These are phyloP conservation scores for Evansstolkia leycettana DNA, from an alignment of 495 filamentous ascomycete genomes.

Conservation along the genomic window DNA sequence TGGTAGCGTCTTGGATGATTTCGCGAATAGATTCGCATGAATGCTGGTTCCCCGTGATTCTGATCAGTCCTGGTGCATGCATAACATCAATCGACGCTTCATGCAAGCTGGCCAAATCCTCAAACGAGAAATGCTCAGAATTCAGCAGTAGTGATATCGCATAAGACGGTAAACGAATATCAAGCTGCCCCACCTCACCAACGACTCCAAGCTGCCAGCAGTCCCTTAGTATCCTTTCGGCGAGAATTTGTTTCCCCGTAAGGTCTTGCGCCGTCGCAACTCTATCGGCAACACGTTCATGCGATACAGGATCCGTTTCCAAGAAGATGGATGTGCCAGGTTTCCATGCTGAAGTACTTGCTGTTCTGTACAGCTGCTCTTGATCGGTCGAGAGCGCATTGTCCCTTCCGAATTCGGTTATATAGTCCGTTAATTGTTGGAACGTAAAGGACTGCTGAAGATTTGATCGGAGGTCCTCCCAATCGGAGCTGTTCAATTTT, in stretches of 20 bases:
- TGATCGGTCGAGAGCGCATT: background rate
- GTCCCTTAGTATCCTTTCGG: slow-evolving; percentile 28
- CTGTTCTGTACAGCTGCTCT: background rate
- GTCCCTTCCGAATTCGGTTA: slow-evolving; percentile 2
- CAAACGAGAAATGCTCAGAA: slow-evolving; percentile 28
- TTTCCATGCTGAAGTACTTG: slow-evolving; percentile 10
- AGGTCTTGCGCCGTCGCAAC: slow-evolving; percentile 7
- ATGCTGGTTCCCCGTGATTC: slow-evolving; percentile 25
- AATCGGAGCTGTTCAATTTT: slow-evolving; percentile 15
- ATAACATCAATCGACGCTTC: slow-evolving; percentile 30
- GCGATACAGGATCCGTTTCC: slow-evolving; percentile 3
- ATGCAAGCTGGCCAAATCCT: slow-evolving; percentile 28
- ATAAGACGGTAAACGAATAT: slow-evolving; percentile 19
- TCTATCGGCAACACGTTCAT: slow-evolving; percentile 4
- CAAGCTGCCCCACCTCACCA: slow-evolving; percentile 30
- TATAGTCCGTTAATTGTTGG: slow-evolving; percentile 21
- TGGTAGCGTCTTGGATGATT: slow-evolving; percentile 24
- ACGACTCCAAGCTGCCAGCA: slow-evolving; percentile 28
- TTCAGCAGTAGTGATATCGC: slow-evolving; percentile 16
- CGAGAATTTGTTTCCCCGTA: slow-evolving; percentile 20
- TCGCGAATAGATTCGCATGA: slow-evolving; percentile 28
- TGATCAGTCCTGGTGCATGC: slow-evolving; percentile 20
- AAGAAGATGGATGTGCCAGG: slow-evolving; percentile 19
- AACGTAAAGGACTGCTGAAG: slow-evolving; percentile 22
- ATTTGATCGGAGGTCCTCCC: slow-evolving; percentile 14